Base-by-base conservation (phyloP, 1,284 basidiomycete species). In the Sporisorium scitamineum region DNA sequence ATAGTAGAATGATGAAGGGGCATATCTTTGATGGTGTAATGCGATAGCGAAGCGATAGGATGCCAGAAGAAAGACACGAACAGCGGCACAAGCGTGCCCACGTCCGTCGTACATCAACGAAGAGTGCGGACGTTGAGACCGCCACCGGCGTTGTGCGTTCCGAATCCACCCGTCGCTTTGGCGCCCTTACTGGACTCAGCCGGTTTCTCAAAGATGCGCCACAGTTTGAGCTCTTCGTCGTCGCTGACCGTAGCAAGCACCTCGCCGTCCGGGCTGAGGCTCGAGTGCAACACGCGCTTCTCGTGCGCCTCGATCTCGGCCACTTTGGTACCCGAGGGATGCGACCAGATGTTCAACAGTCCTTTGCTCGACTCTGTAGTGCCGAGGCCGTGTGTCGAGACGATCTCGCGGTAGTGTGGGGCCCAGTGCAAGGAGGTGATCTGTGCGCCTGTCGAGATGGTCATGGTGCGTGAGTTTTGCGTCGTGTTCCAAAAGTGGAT, bases 371-470 rank as follows among this genome's bases (percentile, higher is more conserved):
- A 72, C 53, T 83, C 82, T 10, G 75, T 61, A 22, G 74, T 74
- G 16, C 72, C 72, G 24, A 83, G 63, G 24, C 97, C 96, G 84
- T 99, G 96, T 0, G 95, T 97, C 22, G 92, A 93, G 16, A 97
- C 86, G 60, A 99, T 88, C 85, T 99, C 97, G 80, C 97, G 95
- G 69, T 91, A 89, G 86, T 96, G 92, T 11, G 92, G 91, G 1
- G 93, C 91, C 90, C 93, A 99, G 75, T 94, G 90, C 48, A 98
- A 88, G 1, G 93, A 94, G 1, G 95, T 97, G 67, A 99, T 92
- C 87, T 99, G 97, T 2, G 93, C 91, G 27, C 77, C 75, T 11
- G 83, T 83, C 26, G 76, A 55, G 60, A 84, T 84, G 37, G 79
- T 79, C 60, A 82, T 78, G 34, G 78, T 76, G 14, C 82, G 77